Evolutionary conservation across 2,329 filamentous ascomycete species (phyloP), one percentile per base, ranked within the genome.

Genomic region (Claviceps arundinis): DNA sequence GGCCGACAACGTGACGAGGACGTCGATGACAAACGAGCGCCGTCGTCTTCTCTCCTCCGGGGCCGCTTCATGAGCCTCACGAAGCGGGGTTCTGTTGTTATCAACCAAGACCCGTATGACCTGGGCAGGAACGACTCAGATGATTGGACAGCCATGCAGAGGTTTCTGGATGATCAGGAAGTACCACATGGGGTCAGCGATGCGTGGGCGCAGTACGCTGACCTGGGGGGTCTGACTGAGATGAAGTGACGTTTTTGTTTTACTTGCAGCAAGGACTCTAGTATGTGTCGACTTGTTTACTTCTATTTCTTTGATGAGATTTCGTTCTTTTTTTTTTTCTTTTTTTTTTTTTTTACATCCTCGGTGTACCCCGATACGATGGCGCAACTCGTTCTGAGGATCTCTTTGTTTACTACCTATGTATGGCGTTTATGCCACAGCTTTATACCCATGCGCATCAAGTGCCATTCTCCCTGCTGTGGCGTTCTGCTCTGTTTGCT

Each of bases 151-250:
- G 62, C 62, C 9, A 68, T 69, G 66, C 64, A 69, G 53, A 60
- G 60, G 1, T 68, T 68, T 45, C 61, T 70, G 51, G 63, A 66
- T 8, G 62, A 66, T 11, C 48, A 56, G 5, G 53, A 52, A 22
- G 51, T 55, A 55, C 49, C 37, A 52, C 9, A 59, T 60, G 19
- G 59, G 59, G 37, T 57, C 60, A 19, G 59, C 58, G 34, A 58
- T 65, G 67, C 67, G 4, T 76, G 71, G 72, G 72, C 71, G 56
- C 70, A 74, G 59, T 75, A 72, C 54, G 64, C 66, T 30, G 70
- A 73, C 13, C 59, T 76, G 4, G 73, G 73, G 37, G 73, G 73
- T 0, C 57, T 74, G 47, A 74, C 67, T 2, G 66, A 68, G 54
- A 61, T 67, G 57, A 59, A 59, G 44, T 69, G 58, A 66, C 26